Evolutionary conservation across 257 asterid genomes (phyloP), one percentile per base, ranked within the genome.

Genomic region (Solanum lycopersicoides): DNA sequence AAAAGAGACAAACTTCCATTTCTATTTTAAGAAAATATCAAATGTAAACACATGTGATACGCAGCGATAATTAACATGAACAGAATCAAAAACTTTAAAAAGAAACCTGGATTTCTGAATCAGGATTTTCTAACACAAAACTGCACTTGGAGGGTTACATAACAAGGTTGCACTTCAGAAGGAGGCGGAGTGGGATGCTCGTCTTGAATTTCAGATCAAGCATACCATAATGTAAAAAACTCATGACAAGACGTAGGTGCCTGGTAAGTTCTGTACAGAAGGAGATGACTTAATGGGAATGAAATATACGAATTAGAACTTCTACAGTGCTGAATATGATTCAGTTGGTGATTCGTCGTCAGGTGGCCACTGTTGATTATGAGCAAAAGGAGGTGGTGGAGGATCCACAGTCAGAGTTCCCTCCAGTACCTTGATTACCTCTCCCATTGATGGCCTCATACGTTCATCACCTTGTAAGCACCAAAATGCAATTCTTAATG

Each of bases 21-120:
- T 44, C 63, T 14, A n/a, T 7, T 42, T 23, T n/a, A 76, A 80
- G 13, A 6, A 80, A 45, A 80, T 47, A 30, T 16, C 35, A 47
- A 80, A n/a, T 45, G 28, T 16, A 12, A 45, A 79, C 39, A 14
- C 60, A 47, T 47, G 42, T 21, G 37, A 28, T 47, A 80, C 28
- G 66, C 84, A 80, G 42, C 15, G 12, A 45, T 16, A 45, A 79
- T 45, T 28, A 45, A 79, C 66, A 9, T 45, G 84, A 79, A 79
- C 65, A 16, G 66, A 45, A 80, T 28, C 10, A 45, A 80, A 28
- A 80, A 47, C 68, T 16, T 80, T 7, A 92, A 93, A 39, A 92
- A 93, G 91, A 39, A 93, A 89, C 23, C 91, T 92, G 47, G 88
- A 91, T 83, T 93, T 92, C 87, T 92, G 93, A 92, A n/a, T 91